Conservation (phyloP, 2,329 filamentous ascomycete genomes). For the Tetracladium maxilliforme region DNA sequence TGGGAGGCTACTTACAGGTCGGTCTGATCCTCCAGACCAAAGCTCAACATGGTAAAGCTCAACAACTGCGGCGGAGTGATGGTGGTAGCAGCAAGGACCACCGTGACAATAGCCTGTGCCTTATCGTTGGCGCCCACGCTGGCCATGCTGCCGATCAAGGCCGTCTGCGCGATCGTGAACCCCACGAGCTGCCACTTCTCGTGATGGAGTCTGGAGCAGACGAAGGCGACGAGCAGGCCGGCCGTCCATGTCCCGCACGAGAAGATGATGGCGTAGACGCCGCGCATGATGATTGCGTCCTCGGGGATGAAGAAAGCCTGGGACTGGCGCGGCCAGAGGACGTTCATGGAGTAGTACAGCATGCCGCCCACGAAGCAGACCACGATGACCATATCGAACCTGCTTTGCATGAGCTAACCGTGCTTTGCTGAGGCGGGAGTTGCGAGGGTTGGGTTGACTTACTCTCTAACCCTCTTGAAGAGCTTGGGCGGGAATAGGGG, state of each 20-base stretch:
- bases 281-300: constrained; percentile 10
- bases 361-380: constrained; percentile 16
- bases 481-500: constrained; percentile 15
- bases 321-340: constrained; percentile 15
- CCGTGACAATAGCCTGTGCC: constrained; percentile 17
- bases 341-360: constrained; percentile 16
- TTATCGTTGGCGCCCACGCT: constrained; percentile 16
- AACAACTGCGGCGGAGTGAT: constrained; percentile 17
- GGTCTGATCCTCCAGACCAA: constrained; percentile 17
- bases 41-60: constrained; percentile 18
- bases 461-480: constrained; percentile 13
- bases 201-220: constrained; percentile 15
- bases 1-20: constrained; percentile 12
- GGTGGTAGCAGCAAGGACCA: constrained; percentile 14
- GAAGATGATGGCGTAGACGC: constrained; percentile 14
- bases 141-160: constrained; percentile 18
- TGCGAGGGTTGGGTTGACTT: not conserved
- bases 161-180: constrained; percentile 17
- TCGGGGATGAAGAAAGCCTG: constrained; percentile 11
- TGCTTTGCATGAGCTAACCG: constrained; percentile 1
- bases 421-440: not conserved
- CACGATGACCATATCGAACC: constrained; percentile 15
- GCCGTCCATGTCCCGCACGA: constrained; percentile 15
- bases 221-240: constrained; percentile 12
- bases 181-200: constrained; percentile 20